These are phyloP conservation scores for Lachnellula occidentalis DNA, from an alignment of 2,329 filamentous ascomycete species.

Conservation along the genomic window DNA sequence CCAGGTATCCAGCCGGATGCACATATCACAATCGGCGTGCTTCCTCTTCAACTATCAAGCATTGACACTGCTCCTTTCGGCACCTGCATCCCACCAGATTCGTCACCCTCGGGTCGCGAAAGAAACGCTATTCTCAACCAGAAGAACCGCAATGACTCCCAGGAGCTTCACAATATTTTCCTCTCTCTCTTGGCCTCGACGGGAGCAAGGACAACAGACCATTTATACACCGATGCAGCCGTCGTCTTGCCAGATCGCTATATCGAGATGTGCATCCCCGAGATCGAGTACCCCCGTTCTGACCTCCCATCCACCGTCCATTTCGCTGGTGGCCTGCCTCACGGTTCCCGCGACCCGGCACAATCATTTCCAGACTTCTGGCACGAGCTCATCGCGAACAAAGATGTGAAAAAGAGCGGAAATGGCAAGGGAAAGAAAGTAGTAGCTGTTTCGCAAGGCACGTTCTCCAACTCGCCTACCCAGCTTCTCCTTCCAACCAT, in stretches of 20 bases:
- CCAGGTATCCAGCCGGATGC: slow-evolving; percentile 33
- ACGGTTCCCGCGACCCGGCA: slow-evolving; percentile 27
- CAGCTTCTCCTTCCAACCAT: slow-evolving; percentile 34
- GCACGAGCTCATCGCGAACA: slow-evolving; percentile 34
- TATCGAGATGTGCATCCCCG: slow-evolving; percentile 31
- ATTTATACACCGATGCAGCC: slow-evolving; percentile 21
- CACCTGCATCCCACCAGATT: slow-evolving; percentile 34
- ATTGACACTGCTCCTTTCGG: slow-evolving; percentile 36
- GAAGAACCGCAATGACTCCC: slow-evolving; percentile 18
- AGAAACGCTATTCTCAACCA: slow-evolving; percentile 30
- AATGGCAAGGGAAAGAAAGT: slow-evolving; percentile 24
- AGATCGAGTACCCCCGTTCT: slow-evolving; percentile 31
- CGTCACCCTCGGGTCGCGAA: slow-evolving; percentile 32
- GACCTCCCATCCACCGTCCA: slow-evolving; percentile 35
- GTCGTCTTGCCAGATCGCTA: slow-evolving; percentile 23
- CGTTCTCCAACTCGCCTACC: slow-evolving; percentile 25
- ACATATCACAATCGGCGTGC: slow-evolving; percentile 36
- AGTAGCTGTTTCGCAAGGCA: slow-evolving; percentile 34
- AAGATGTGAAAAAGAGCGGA: slow-evolving; percentile 15
- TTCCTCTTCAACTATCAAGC: slow-evolving; percentile 33
- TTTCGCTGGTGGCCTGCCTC: slow-evolving; percentile 39
- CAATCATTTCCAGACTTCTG: slow-evolving; percentile 38
- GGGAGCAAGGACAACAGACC: background rate
- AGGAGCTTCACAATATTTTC: background rate
- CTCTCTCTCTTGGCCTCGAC: background rate